A percentile compares a stretch with the other conserved stretches of the same genome.
phyloP scores from a whole-genome alignment of 306 rosid species.

The Medicago arabica region DNA sequence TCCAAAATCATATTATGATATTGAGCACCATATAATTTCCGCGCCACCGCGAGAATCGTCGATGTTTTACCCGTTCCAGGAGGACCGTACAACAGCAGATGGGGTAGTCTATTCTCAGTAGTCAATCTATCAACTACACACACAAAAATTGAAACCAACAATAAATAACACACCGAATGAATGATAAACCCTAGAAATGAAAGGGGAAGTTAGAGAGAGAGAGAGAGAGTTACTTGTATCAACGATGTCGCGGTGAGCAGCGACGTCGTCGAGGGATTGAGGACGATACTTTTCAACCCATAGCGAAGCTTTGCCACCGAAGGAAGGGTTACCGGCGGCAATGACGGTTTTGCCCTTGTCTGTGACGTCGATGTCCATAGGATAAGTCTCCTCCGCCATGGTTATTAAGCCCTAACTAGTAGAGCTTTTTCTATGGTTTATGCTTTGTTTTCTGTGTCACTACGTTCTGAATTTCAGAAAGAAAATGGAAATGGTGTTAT shows the following conservation, averaged over 20 bases:
- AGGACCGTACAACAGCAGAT: constrained; percentile 91
- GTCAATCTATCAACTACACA: constrained; percentile 86
- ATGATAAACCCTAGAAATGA: constrained; percentile 52
- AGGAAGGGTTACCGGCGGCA: constrained; percentile 42
- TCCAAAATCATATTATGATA: constrained; percentile 86
- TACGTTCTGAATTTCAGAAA: neutral
- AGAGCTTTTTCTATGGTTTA: neutral
- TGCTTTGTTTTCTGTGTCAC: neutral
- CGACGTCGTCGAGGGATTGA: constrained; percentile 87
- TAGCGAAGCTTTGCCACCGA: constrained; percentile 56
- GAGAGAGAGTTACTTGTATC: constrained; percentile 67
- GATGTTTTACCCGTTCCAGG: constrained; percentile 98
- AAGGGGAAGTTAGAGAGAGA: constrained; percentile 1
- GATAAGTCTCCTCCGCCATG: constrained; percentile 55
- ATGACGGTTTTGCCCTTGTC: constrained; percentile 56
- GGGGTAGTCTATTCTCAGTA: constrained; percentile 88
- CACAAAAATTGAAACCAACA: constrained; percentile 13
- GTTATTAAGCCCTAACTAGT: neutral
- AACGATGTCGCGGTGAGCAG: constrained; percentile 97
- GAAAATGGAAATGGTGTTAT: neutral
- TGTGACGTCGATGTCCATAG: constrained; percentile 72
- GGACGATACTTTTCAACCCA: constrained; percentile 99
- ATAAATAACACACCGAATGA: constrained; percentile 33
- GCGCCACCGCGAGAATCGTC: constrained; percentile 89
- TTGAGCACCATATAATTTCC: constrained; percentile 82